These are phyloP conservation scores for Lactarius hengduanensis DNA, from an alignment of 768 basidiomycete species.

Conservation along the genomic window DNA sequence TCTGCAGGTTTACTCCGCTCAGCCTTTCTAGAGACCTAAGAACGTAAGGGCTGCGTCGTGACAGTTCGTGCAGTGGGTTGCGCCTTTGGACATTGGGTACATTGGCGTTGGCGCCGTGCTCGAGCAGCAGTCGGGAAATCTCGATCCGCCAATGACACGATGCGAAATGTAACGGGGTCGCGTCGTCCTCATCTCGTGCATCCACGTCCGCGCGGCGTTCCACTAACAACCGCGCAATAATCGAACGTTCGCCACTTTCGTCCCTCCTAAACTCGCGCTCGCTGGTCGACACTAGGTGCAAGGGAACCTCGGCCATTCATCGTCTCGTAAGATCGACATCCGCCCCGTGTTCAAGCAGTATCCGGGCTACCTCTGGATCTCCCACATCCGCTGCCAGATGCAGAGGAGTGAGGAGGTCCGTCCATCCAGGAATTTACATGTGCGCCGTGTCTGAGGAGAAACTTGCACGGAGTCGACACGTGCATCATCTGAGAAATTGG, in stretches of 20 bases:
- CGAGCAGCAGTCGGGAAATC: background rate
- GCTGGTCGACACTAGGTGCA: background rate
- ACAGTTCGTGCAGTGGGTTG: background rate
- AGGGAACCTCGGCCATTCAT: background rate
- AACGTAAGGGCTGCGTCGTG: background rate
- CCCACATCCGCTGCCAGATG: background rate
- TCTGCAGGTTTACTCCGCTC: background rate
- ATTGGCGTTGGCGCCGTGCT: background rate
- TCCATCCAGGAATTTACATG: too few relatives aligned
- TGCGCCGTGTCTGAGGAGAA: background rate
- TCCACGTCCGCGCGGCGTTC: background rate
- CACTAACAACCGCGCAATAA: background rate
- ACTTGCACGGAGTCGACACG: background rate
- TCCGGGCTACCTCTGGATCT: background rate
- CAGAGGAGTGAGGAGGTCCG: too few relatives aligned
- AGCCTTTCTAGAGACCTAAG: too few relatives aligned
- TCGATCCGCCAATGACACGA: background rate
- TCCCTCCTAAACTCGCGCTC: background rate
- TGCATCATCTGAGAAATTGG: background rate
- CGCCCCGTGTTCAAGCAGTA: background rate
- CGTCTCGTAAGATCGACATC: background rate
- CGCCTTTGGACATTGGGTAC: fast-evolving
- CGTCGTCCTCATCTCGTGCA: background rate
- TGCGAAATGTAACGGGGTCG: background rate
- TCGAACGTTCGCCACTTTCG: background rate